Percentiles rank a stretch among this genome's conserved stretches.
Conservation (phyloP, 2,329 filamentous ascomycete species). For the Lachnellula cervina region DNA sequence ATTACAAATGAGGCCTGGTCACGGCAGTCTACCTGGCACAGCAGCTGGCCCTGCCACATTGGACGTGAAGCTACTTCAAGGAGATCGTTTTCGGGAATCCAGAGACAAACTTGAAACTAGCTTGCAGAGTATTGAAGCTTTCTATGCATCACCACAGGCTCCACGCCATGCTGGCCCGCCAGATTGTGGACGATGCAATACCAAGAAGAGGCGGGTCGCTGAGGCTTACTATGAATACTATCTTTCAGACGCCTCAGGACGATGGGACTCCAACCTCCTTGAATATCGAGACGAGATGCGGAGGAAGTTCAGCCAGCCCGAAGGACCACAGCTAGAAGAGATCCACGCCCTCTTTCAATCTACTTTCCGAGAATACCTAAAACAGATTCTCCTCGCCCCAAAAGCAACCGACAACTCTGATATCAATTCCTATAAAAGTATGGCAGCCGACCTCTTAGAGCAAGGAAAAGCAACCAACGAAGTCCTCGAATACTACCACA, state of each 20-base stretch:
- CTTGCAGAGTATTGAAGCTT: slow-evolving; percentile 18
- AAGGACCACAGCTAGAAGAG: slow-evolving; percentile 15
- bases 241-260: slow-evolving; percentile 17
- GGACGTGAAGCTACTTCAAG: slow-evolving; percentile 21
- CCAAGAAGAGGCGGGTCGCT: slow-evolving; percentile 19
- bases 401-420: slow-evolving; percentile 9
- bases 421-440: slow-evolving; percentile 6
- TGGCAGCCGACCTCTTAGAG: slow-evolving; percentile 11
- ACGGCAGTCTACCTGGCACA: neutral
- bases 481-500: slow-evolving; percentile 16
- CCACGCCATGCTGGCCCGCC: slow-evolving; percentile 19
- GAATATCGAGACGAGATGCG: slow-evolving; percentile 19
- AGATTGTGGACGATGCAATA: slow-evolving; percentile 22
- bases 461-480: slow-evolving; percentile 7
- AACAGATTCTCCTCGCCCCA: slow-evolving; percentile 18
- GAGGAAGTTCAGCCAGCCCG: slow-evolving; percentile 19
- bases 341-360: slow-evolving; percentile 21
- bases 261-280: slow-evolving; percentile 18
- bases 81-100: slow-evolving; percentile 20
- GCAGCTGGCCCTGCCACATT: slow-evolving; percentile 21
- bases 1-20: slow-evolving; percentile 11
- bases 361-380: slow-evolving; percentile 22
- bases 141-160: slow-evolving; percentile 14
- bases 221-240: slow-evolving; percentile 29
- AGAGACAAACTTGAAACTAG: slow-evolving; percentile 16